These are phyloP conservation scores for Botryotinia globosa DNA, from an alignment of 2,329 filamentous ascomycete genomes.

Conservation along the genomic window DNA sequence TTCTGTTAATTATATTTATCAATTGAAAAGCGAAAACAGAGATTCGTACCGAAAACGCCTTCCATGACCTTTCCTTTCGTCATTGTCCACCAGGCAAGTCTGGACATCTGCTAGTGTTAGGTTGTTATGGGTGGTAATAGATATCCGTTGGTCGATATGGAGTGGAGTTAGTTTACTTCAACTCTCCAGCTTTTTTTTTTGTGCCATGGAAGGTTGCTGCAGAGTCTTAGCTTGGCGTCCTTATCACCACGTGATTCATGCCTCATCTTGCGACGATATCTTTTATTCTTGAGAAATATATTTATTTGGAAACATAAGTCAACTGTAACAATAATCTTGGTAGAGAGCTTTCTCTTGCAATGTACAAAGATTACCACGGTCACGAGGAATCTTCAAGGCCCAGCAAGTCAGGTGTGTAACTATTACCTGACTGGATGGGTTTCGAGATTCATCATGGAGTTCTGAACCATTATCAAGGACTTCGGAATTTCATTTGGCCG, in stretches of 20 bases:
- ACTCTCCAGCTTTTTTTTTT: constrained; percentile 9
- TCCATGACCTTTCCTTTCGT: constrained; percentile 51
- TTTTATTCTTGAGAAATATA: background rate
- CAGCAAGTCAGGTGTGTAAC: background rate
- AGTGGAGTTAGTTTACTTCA: background rate
- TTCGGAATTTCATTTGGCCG: background rate
- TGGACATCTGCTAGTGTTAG: constrained; percentile 26
- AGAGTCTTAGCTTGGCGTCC: background rate
- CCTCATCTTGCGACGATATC: background rate
- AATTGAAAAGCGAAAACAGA: background rate
- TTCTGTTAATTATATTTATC: constrained; percentile 19
- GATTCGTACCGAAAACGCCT: constrained; percentile 57
- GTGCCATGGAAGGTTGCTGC: background rate
- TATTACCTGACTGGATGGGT: background rate
- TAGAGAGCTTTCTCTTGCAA: background rate
- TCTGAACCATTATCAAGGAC: background rate
- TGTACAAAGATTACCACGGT: background rate
- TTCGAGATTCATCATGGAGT: background rate
- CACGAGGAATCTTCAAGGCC: background rate
- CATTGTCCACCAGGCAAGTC: constrained; percentile 34
- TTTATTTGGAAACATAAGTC: background rate
- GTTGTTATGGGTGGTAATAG: background rate
- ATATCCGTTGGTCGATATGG: background rate
- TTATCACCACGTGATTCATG: constrained; percentile 12
- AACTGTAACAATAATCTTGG: no score